Conservation (phyloP, 768 basidiomycete genomes). For the Cystobasidiopsis lactophilus region DNA sequence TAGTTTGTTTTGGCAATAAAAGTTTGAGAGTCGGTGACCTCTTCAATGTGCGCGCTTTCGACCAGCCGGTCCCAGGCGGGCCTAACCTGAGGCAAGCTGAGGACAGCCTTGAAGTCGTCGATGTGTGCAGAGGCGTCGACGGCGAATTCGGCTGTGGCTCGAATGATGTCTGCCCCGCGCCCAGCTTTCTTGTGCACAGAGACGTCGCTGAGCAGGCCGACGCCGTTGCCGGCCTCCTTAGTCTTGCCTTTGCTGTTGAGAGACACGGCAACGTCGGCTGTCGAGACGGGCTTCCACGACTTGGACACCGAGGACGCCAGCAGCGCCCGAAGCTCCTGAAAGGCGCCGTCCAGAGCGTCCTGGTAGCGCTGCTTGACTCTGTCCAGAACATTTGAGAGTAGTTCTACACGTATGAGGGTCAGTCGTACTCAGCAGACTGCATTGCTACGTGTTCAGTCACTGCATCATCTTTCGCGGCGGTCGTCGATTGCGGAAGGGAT, state of each 20-base stretch:
- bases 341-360: constrained; percentile 52
- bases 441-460: no score
- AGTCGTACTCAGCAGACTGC: no score
- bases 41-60: constrained; percentile 55
- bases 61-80: constrained; percentile 73
- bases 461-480: no score
- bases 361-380: no score
- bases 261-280: constrained; percentile 17
- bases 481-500: no score
- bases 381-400: no score
- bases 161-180: constrained; percentile 34
- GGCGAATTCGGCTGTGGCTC: constrained; percentile 4
- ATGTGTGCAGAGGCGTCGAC: background rate
- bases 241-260: constrained; percentile 21
- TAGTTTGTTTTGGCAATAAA: constrained; percentile 77
- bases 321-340: constrained; percentile 53
- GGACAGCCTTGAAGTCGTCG: constrained; percentile 45
- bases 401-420: no score
- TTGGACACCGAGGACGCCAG: constrained; percentile 44
- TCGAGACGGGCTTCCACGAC: constrained; percentile 57
- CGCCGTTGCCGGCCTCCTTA: constrained; percentile 33
- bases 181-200: constrained; percentile 48
- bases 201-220: constrained; percentile 48
- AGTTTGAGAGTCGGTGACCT: constrained; percentile 65
- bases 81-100: constrained; percentile 66